Base-by-base conservation (phyloP, 441 rosid genomes). In the Monsonia emarginata region DNA sequence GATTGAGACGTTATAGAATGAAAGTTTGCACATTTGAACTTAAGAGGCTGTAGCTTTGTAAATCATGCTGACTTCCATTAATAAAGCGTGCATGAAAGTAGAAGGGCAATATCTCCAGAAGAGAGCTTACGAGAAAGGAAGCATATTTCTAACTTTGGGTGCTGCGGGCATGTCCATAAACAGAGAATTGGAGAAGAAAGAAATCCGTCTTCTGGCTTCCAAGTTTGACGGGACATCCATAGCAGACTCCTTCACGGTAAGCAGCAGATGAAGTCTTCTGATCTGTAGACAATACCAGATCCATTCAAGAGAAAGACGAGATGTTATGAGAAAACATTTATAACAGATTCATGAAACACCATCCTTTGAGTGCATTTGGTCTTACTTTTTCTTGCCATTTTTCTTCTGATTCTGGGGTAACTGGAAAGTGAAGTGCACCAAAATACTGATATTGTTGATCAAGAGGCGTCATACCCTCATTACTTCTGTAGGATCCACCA, bases 91-190 rank as follows among this genome's bases (percentile, higher is more conserved):
- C 13, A 40, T 14, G 48, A 42, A 14, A 42, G 14, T 42, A 11
- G 16, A 14, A 42, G 18, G 19, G 48, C 18, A 42, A 42, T 14
- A 42, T 42, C 48, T 54, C 54, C 63, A 18, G 26, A 46, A 63
- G 70, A 70, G 71, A 69, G 48, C 98, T 85, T 86, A 95, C 99
- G 99, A 91, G 84, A 95, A 95, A 34, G 98, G 87, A 80, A 95
- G 94, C 99, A 95, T 95, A 63, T 95, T 89, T 84, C 98, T 98
- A 78, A 95, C 99, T 95, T 92, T 91, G 63, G 99, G 99, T 28
- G 99, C 95, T 32, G 26, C 14, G 65, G 99, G 99, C 99, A 95
- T 95, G 65, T 82, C 94, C 98, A 95, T 95, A 76, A 91, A 91
- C 80, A 95, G 80, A 4, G 98, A 95, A 83, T 95, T 95, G 58